Evolutionary conservation across 116 monocot genomes (phyloP).

Genomic region (Posidonia oceanica): DNA sequence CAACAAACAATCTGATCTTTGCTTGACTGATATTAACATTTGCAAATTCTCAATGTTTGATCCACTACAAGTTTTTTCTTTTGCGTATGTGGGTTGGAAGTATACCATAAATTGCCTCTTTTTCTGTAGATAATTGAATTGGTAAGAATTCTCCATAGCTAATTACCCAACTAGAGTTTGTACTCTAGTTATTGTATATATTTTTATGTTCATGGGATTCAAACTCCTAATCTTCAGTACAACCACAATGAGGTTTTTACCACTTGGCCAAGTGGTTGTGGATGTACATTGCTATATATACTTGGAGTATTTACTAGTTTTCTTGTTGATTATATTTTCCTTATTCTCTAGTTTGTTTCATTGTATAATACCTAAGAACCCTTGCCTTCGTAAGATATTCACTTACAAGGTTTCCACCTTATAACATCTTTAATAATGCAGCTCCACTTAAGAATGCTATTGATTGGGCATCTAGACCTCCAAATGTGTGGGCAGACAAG

Average conservation of each 20-base stretch:
- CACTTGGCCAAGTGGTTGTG: too few species aligned
- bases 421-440: slow-evolving; percentile 5
- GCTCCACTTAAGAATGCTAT: slow-evolving; percentile 63
- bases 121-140: too few species aligned
- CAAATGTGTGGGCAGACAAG: slow-evolving; percentile 54
- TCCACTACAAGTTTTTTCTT: too few species aligned
- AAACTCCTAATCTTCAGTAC: not conserved
- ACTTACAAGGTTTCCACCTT: not conserved
- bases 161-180: too few species aligned
- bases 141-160: too few species aligned
- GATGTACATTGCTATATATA: not conserved
- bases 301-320: not conserved
- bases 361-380: not conserved
- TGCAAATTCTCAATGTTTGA: too few species aligned
- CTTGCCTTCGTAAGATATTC: not conserved
- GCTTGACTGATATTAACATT: too few species aligned
- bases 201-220: not conserved
- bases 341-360: not conserved
- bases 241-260: not conserved
- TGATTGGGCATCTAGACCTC: slow-evolving; percentile 61
- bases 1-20: too few species aligned
- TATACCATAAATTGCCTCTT: too few species aligned
- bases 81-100: too few species aligned
- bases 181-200: too few species aligned
- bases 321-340: not conserved